These are phyloP conservation scores for Pichia pseudocactophila DNA, from an alignment of 805 yeast genomes.

Conservation along the genomic window DNA sequence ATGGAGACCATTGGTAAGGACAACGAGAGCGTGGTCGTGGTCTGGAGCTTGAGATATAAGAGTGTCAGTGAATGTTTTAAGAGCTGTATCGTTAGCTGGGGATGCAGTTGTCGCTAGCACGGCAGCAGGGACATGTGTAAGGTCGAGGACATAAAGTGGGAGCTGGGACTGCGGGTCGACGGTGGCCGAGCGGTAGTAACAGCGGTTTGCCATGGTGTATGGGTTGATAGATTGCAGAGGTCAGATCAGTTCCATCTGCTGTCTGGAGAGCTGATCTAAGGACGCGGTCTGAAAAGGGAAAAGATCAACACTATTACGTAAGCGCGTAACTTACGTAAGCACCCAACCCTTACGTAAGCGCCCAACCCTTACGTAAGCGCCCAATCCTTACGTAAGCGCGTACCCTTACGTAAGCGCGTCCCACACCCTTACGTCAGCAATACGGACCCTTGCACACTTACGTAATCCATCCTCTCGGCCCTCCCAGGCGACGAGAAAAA, in stretches of 20 bases:
- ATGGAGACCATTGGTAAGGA: slow-evolving; percentile 78
- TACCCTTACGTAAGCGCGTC: too few species aligned
- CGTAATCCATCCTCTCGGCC: too few species aligned
- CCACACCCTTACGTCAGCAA: too few species aligned
- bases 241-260: too few species aligned
- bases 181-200: slow-evolving; percentile 37
- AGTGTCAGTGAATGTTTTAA: slow-evolving; percentile 48
- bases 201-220: slow-evolving; percentile 1
- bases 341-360: too few species aligned
- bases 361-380: too few species aligned
- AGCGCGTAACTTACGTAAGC: too few species aligned
- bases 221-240: not conserved
- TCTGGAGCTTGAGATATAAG: slow-evolving; percentile 51
- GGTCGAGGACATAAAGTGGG: slow-evolving; percentile 73
- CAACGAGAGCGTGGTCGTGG: slow-evolving; percentile 54
- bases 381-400: too few species aligned
- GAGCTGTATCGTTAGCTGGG: slow-evolving; percentile 5
- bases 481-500: too few species aligned
- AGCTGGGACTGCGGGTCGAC: slow-evolving; percentile 57
- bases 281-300: not conserved
- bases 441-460: too few species aligned
- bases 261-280: too few species aligned
- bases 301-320: too few species aligned
- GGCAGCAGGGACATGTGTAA: slow-evolving; percentile 38
- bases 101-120: slow-evolving; percentile 28